Evolutionary conservation across 2,329 filamentous ascomycete species (phyloP).

Genomic region (Epichloe uncinata): DNA sequence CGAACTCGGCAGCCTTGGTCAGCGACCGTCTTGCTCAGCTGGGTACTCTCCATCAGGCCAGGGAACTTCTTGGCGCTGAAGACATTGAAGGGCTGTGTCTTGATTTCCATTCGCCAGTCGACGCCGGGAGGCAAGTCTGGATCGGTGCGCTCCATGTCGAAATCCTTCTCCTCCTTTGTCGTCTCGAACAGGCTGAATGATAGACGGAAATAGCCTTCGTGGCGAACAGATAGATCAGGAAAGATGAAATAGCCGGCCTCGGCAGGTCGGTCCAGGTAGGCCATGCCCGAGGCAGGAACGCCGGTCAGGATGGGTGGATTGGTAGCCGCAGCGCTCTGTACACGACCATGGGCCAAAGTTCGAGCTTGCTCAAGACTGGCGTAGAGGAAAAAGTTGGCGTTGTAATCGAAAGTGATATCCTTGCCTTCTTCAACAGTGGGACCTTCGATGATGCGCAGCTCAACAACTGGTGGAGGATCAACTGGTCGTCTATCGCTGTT

Average conservation of each 20-base stretch:
- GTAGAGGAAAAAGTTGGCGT: constrained; percentile 95
- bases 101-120: constrained; percentile 79
- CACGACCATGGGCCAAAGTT: constrained; percentile 67
- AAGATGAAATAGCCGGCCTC: constrained; percentile 91
- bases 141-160: constrained; percentile 41
- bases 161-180: constrained; percentile 72
- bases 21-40: constrained; percentile 77
- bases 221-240: constrained; percentile 86
- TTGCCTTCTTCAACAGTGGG: constrained; percentile 43
- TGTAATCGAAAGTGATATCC: constrained; percentile 80
- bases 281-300: constrained; percentile 89
- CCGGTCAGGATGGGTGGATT: constrained; percentile 80
- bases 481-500: constrained; percentile 71
- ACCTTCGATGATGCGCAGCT: constrained; percentile 74
- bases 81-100: constrained; percentile 75
- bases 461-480: constrained; percentile 87
- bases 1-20: constrained; percentile 95
- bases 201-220: constrained; percentile 86
- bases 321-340: constrained; percentile 51
- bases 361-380: constrained; percentile 81
- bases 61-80: constrained; percentile 99
- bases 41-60: constrained; percentile 78
- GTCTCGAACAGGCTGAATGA: constrained; percentile 91
- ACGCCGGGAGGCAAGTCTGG: constrained; percentile 42
- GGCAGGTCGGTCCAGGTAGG: constrained; percentile 77